A percentile compares a stretch with the other conserved stretches of the same genome.
phyloP scores from a whole-genome alignment of 2,329 filamentous ascomycete species.

The Hypoxylon sp. region DNA sequence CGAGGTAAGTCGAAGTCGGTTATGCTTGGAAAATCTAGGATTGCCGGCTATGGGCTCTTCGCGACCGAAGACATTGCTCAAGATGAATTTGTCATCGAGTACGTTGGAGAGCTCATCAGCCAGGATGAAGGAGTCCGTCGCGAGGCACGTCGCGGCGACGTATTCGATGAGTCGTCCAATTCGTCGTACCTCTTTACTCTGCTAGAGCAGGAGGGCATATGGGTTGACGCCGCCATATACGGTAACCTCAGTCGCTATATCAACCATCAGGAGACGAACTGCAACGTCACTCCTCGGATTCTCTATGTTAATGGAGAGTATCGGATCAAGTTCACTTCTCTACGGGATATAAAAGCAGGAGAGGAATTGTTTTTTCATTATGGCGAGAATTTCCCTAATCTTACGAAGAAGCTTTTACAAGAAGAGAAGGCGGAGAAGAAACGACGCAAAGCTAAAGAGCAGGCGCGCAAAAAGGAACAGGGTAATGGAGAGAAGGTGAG shows the following conservation, averaged over 20 bases:
- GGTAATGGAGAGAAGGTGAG: constrained; percentile 42
- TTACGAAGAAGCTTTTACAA: constrained; percentile 66
- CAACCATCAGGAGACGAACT: constrained; percentile 76
- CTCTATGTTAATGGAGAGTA: constrained; percentile 80
- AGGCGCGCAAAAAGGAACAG: constrained; percentile 40
- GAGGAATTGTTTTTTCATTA: constrained; percentile 89
- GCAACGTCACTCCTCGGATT: constrained; percentile 74
- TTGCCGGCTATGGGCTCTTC: constrained; percentile 82
- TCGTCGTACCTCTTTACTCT: constrained; percentile 75
- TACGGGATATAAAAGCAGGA: constrained; percentile 74
- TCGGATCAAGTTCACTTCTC: constrained; percentile 80
- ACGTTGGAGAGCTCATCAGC: constrained; percentile 81
- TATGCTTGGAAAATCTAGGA: constrained; percentile 76
- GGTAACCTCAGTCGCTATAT: constrained; percentile 88
- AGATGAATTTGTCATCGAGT: constrained; percentile 84
- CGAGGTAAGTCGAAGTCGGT: constrained; percentile 74
- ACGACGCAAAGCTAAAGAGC: constrained; percentile 49
- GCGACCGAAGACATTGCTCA: constrained; percentile 74
- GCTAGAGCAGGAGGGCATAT: constrained; percentile 70
- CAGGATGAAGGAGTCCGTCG: constrained; percentile 77
- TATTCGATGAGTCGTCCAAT: constrained; percentile 72
- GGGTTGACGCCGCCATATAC: constrained; percentile 80
- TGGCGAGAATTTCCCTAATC: constrained; percentile 74
- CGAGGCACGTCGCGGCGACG: constrained; percentile 70
- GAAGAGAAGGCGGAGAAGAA: constrained; percentile 56